Conservation (phyloP, 768 basidiomycete species). For the Auricularia cornea region DNA sequence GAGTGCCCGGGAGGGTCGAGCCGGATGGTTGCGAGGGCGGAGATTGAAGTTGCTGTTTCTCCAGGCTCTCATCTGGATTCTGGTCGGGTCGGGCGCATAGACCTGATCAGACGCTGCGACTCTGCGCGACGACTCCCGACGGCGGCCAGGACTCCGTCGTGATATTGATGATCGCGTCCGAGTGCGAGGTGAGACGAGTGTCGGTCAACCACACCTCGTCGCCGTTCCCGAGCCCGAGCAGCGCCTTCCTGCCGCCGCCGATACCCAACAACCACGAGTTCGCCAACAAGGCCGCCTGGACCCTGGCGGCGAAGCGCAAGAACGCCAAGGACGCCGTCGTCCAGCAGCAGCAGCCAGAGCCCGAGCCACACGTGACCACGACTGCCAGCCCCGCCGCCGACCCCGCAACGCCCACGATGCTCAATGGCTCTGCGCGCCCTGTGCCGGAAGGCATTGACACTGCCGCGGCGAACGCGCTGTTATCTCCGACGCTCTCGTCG, state of each 20-base stretch:
- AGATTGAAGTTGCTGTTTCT: too few relatives aligned
- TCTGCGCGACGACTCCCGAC: too few relatives aligned
- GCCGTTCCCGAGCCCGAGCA: constrained; percentile 34
- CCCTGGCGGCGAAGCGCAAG: neutral
- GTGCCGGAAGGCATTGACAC: neutral
- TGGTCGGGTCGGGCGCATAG: too few relatives aligned
- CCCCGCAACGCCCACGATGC: too few relatives aligned
- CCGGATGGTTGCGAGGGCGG: too few relatives aligned
- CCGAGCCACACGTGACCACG: too few relatives aligned
- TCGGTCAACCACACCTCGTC: neutral
- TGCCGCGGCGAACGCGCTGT: neutral
- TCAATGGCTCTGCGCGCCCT: neutral
- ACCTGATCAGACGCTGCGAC: too few relatives aligned
- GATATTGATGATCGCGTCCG: neutral
- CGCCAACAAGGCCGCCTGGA: constrained; percentile 21
- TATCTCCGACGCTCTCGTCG: neutral
- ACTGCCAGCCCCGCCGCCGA: too few relatives aligned
- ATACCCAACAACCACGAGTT: constrained; percentile 61
- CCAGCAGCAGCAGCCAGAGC: too few relatives aligned
- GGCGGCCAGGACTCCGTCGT: neutral
- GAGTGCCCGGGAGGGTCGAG: too few relatives aligned
- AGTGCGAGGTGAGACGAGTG: neutral
- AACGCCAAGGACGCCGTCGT: neutral
- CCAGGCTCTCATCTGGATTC: too few relatives aligned
- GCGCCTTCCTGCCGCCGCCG: constrained; percentile 61